Conservation (phyloP, 2,329 filamentous ascomycete genomes). For the Alternaria ventricosa region DNA sequence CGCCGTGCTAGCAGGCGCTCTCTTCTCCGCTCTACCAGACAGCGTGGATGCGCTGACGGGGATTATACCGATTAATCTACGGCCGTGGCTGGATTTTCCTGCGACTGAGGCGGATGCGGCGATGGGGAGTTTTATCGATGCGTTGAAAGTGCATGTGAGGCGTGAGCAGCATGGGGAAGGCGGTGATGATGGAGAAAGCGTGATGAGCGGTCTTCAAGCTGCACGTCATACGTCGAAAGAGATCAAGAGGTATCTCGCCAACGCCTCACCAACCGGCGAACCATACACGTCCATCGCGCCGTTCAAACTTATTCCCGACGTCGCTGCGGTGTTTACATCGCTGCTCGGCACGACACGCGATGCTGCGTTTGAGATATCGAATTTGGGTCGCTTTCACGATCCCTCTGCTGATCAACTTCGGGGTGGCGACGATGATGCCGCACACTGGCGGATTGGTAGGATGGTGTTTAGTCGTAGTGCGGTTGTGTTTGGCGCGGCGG, state of each 20-base stretch:
- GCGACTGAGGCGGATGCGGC: slow-evolving; percentile 34
- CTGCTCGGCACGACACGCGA: slow-evolving; percentile 49
- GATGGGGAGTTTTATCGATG: slow-evolving; percentile 18
- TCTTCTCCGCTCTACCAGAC: slow-evolving; percentile 43
- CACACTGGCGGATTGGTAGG: slow-evolving; percentile 36
- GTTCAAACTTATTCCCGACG: slow-evolving; percentile 17
- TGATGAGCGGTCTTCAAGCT: background rate
- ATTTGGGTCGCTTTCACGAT: slow-evolving; percentile 43
- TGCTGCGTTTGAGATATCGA: slow-evolving; percentile 53
- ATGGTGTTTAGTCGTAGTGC: slow-evolving; percentile 54
- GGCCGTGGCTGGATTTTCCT: slow-evolving; percentile 26
- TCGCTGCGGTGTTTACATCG: slow-evolving; percentile 40
- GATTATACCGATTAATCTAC: slow-evolving; percentile 45
- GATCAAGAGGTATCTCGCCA: slow-evolving; percentile 11
- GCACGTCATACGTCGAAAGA: background rate
- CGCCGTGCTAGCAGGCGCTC: slow-evolving; percentile 41
- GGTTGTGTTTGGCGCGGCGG: slow-evolving; percentile 47
- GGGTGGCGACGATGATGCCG: background rate
- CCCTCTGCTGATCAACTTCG: no score
- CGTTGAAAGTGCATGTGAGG: slow-evolving; percentile 10
- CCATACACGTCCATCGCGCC: slow-evolving; percentile 13
- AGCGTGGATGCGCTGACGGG: slow-evolving; percentile 38
- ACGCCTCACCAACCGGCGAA: slow-evolving; percentile 9
- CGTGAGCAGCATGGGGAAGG: background rate
- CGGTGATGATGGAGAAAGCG: background rate